A percentile compares a stretch with the other conserved stretches of the same genome.
Conservation (phyloP, 352 stramenopile genomes). For the Globisporangium apiculatum region DNA sequence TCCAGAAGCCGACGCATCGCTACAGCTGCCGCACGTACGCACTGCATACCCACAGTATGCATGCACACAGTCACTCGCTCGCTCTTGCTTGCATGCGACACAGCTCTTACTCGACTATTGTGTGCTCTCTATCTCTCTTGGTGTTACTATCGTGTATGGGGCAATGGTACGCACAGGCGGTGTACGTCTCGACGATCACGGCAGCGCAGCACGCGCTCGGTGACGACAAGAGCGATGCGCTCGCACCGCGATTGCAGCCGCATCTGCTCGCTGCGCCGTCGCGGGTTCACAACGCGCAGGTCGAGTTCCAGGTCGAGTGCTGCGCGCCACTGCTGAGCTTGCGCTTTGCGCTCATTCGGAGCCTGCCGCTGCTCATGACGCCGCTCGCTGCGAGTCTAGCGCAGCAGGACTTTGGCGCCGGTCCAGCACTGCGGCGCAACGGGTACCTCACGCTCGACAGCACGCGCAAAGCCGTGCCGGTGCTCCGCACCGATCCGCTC, state of each 20-base stretch:
- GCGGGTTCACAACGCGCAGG: conserved; percentile 23
- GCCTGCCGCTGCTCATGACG: conserved; percentile 70
- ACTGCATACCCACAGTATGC: neutral
- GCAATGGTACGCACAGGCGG: conserved; percentile 8
- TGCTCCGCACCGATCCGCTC: conserved; percentile 68
- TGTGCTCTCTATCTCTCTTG: neutral
- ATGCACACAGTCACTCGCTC: neutral
- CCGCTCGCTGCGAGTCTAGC: conserved; percentile 54
- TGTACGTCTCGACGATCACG: conserved; percentile 25
- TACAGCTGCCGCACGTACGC: conserved; percentile 10
- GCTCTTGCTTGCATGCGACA: neutral
- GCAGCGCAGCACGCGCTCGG: conserved; percentile 21
- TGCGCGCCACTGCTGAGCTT: conserved; percentile 28
- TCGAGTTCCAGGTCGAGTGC: conserved; percentile 46
- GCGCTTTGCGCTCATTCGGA: conserved; percentile 53
- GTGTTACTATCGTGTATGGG: neutral
- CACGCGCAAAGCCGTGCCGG: conserved; percentile 63
- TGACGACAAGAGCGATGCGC: conserved; percentile 28
- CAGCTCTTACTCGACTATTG: neutral
- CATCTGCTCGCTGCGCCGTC: conserved; percentile 32
- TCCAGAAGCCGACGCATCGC: conserved; percentile 1
- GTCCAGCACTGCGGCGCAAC: conserved; percentile 22
- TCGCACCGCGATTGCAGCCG: conserved; percentile 25
- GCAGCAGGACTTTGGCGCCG: conserved; percentile 40
- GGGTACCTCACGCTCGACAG: conserved; percentile 70